Percentiles rank a stretch among this genome's conserved stretches.
These are phyloP conservation scores for Pythium biforme DNA, from an alignment of 352 stramenopile genomes.

Conservation along the genomic window DNA sequence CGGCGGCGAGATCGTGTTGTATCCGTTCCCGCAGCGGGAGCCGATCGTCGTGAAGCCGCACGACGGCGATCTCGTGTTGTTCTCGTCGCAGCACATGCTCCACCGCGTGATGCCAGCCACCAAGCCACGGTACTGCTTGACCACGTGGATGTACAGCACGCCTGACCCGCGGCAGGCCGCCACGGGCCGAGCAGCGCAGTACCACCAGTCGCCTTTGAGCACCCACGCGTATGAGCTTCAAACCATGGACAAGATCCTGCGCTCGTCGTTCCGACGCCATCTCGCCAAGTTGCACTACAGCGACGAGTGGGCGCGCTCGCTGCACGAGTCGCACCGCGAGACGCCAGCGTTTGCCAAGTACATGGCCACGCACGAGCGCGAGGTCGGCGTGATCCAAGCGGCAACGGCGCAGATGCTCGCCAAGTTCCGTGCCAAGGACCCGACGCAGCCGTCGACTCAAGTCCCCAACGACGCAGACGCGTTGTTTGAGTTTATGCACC, in stretches of 20 bases:
- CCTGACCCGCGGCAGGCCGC: background rate
- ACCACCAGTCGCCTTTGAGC: background rate
- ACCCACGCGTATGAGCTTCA: conserved; percentile 8
- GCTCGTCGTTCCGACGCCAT: conserved; percentile 61
- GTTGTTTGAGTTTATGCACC: conserved; percentile 28
- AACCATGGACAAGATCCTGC: conserved; percentile 54
- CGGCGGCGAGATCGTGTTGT: conserved; percentile 79
- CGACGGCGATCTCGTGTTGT: conserved; percentile 72
- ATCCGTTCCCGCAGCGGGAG: conserved; percentile 58
- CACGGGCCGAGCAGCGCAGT: conserved; percentile 4
- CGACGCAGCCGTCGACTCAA: conserved; percentile 18
- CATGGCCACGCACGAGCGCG: conserved; percentile 55
- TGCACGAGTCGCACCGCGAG: conserved; percentile 53
- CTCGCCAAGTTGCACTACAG: conserved; percentile 55
- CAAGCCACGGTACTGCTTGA: conserved; percentile 56
- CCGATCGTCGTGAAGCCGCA: conserved; percentile 48
- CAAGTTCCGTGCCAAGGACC: conserved; percentile 54
- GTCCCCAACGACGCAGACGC: conserved; percentile 35
- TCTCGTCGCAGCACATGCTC: conserved; percentile 79
- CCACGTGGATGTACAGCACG: conserved; percentile 67
- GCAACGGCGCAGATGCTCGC: conserved; percentile 58
- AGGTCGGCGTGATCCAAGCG: conserved; percentile 46
- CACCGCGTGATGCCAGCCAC: conserved; percentile 62
- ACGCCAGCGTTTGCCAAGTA: conserved; percentile 58
- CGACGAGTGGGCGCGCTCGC: conserved; percentile 54